Conservation (phyloP, 345 rosid species). For the Eutrema japonicum region DNA sequence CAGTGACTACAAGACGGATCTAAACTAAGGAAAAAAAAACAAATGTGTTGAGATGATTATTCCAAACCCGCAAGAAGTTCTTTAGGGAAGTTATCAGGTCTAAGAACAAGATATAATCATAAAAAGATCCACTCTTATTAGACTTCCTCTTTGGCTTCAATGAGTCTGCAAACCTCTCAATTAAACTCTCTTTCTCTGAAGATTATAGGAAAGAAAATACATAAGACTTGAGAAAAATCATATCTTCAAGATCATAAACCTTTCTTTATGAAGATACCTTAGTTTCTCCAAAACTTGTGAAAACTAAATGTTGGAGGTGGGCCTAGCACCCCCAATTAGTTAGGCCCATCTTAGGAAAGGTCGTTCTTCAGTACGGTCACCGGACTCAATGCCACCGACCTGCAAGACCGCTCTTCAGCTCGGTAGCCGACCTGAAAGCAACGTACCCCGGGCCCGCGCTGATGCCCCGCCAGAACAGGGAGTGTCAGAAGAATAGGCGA, state of each 20-base stretch:
- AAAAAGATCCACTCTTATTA: slow-evolving; percentile 32
- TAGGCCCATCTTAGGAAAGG: too few relatives aligned
- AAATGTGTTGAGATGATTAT: background rate
- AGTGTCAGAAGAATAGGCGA: too few relatives aligned
- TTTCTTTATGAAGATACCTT: slow-evolving; percentile 12
- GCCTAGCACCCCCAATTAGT: too few relatives aligned
- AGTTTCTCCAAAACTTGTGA: slow-evolving; percentile 31
- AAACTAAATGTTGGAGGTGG: too few relatives aligned
- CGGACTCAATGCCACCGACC: too few relatives aligned
- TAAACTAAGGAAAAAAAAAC: background rate
- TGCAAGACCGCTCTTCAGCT: too few relatives aligned
- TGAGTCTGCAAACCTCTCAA: slow-evolving; percentile 40
- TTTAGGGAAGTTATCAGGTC: slow-evolving; percentile 47
- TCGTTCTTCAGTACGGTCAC: too few relatives aligned
- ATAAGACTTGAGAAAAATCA: background rate
- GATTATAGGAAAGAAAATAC: background rate
- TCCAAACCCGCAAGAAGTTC: slow-evolving; percentile 45
- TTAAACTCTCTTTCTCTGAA: slow-evolving; percentile 40
- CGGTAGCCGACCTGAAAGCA: too few relatives aligned
- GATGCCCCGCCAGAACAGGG: too few relatives aligned
- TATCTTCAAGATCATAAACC: background rate
- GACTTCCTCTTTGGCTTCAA: slow-evolving; percentile 32
- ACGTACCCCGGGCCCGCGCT: too few relatives aligned
- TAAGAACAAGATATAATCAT: slow-evolving; percentile 40
- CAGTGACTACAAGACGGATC: slow-evolving; percentile 5